These are phyloP conservation scores for Vachellia collinsii DNA, from an alignment of 306 rosid genomes.

Conservation along the genomic window DNA sequence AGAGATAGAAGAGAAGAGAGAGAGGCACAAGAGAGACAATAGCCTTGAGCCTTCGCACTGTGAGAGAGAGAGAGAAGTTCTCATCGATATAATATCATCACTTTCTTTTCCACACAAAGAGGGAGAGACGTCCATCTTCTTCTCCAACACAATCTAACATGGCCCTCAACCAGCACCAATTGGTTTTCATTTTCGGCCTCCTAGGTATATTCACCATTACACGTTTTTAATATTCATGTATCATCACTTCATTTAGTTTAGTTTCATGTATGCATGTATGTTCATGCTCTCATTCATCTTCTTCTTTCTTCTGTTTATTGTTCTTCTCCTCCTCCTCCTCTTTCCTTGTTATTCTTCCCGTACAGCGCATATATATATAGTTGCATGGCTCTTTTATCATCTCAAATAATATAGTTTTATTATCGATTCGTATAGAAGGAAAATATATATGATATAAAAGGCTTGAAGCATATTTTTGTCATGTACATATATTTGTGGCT, in stretches of 20 bases:
- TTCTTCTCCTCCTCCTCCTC: background rate
- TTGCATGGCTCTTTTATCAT: background rate
- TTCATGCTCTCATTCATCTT: background rate
- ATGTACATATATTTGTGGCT: background rate
- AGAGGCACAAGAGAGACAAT: background rate
- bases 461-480: background rate
- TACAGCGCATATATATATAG: too few species aligned
- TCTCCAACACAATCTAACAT: conserved; percentile 16
- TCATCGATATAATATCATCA: background rate
- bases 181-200: conserved; percentile 70
- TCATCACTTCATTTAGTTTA: too few species aligned
- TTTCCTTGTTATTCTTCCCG: too few species aligned
- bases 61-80: background rate
- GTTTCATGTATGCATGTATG: background rate
- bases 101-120: background rate
- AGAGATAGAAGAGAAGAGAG: too few species aligned
- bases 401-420: background rate
- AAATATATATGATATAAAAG: background rate
- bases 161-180: conserved; percentile 51
- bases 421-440: too few species aligned
- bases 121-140: background rate
- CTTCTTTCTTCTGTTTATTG: background rate
- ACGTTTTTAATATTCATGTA: background rate
- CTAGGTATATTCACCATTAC: conserved; percentile 51
- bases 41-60: conserved; percentile 8